Percentiles rank a stretch among this genome's conserved stretches.
Conservation (phyloP, 208 protist genomes). For the Sergeia podlipaevii region DNA sequence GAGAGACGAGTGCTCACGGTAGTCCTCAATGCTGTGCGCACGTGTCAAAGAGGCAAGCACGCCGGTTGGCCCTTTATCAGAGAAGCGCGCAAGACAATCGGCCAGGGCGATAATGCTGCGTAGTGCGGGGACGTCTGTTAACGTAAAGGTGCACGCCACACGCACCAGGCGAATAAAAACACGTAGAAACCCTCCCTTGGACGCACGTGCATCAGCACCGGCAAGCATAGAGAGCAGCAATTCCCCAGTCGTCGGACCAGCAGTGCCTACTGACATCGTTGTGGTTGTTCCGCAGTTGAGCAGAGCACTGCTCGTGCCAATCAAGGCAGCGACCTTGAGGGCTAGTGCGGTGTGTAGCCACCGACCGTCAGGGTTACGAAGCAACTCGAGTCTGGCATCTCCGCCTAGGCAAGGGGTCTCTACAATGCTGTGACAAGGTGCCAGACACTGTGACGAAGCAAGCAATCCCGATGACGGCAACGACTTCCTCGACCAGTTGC, state of each 20-base stretch:
- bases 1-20: conserved; percentile 58
- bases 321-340: conserved; percentile 49
- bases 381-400: conserved; percentile 20
- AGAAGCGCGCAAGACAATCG: conserved; percentile 30
- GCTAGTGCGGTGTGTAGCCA: conserved; percentile 79
- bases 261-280: background rate
- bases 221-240: conserved; percentile 3
- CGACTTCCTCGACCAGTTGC: conserved; percentile 1
- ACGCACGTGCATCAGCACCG: conserved; percentile 3
- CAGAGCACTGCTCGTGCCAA: conserved; percentile 39
- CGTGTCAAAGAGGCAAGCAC: conserved; percentile 32
- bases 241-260: conserved; percentile 1
- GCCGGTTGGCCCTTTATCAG: conserved; percentile 40
- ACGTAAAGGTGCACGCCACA: conserved; percentile 58
- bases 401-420: too few species aligned
- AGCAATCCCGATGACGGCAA: background rate
- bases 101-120: conserved; percentile 35
- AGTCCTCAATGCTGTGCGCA: conserved; percentile 25
- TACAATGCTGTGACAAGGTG: background rate
- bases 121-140: conserved; percentile 25
- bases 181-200: conserved; percentile 66
- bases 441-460: background rate
- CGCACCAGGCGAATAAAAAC: conserved; percentile 78
- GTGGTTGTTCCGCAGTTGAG: conserved; percentile 56
- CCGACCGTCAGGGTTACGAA: conserved; percentile 48